Percentiles rank a stretch among this genome's conserved stretches.
These are phyloP conservation scores for Fraxinus anomala DNA, from an alignment of 257 asterid genomes.

Conservation along the genomic window DNA sequence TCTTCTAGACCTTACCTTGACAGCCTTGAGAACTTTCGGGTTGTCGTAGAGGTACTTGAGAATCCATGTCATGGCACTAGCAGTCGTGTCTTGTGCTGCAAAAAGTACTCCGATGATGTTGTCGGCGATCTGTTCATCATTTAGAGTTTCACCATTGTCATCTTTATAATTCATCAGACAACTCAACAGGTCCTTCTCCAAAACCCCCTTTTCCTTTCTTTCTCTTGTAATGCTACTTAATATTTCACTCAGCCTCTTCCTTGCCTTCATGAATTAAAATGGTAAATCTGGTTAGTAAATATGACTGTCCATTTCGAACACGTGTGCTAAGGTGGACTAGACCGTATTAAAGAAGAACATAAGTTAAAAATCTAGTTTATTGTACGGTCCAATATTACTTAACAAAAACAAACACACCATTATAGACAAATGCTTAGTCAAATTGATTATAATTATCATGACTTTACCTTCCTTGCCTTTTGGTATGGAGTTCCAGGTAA, in stretches of 20 bases:
- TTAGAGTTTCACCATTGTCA: slow-evolving; percentile 45
- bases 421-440: neutral
- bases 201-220: slow-evolving; percentile 48
- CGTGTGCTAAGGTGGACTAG: neutral
- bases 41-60: slow-evolving; percentile 70
- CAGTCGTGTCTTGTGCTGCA: slow-evolving; percentile 89
- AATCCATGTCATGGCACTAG: slow-evolving; percentile 81
- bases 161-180: slow-evolving; percentile 50
- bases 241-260: slow-evolving; percentile 65
- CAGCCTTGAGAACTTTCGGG: slow-evolving; percentile 53
- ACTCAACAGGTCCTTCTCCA: slow-evolving; percentile 56
- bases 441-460: neutral
- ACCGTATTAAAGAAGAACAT: no score
- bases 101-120: slow-evolving; percentile 84
- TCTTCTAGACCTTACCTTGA: slow-evolving; percentile 41
- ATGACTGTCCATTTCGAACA: neutral
- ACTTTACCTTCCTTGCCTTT: slow-evolving; percentile 60
- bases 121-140: slow-evolving; percentile 71
- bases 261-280: slow-evolving; percentile 52
- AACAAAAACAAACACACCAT: neutral
- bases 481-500: slow-evolving; percentile 62
- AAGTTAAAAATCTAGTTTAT: no score
- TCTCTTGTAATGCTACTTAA: slow-evolving; percentile 53
- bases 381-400: neutral
- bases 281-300: neutral